Conservation (phyloP, 2,329 filamentous ascomycete genomes). For the Penicillium griseofulvum region DNA sequence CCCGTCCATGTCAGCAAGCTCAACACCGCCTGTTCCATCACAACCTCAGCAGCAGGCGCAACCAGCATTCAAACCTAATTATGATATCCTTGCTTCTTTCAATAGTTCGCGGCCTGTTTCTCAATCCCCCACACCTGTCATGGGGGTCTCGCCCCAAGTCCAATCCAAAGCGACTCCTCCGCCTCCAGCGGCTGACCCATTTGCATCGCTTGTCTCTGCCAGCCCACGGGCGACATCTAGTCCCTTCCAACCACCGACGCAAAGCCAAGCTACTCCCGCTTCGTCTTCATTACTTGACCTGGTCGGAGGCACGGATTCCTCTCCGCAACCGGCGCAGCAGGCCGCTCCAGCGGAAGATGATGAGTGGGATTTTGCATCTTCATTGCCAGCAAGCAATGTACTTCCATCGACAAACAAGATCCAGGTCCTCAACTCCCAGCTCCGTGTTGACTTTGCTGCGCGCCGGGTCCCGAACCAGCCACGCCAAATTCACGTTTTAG, state of each 20-base stretch:
- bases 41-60: slow-evolving; percentile 43
- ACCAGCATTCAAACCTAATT: slow-evolving; percentile 52
- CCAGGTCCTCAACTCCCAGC: slow-evolving; percentile 64
- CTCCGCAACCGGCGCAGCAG: slow-evolving; percentile 28
- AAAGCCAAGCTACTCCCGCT: slow-evolving; percentile 20
- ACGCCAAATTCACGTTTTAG: slow-evolving; percentile 66
- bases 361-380: slow-evolving; percentile 91
- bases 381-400: slow-evolving; percentile 62
- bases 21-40: slow-evolving; percentile 20
- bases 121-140: slow-evolving; percentile 50
- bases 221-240: slow-evolving; percentile 48
- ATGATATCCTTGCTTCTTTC: slow-evolving; percentile 57
- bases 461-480: slow-evolving; percentile 54
- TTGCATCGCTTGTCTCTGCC: slow-evolving; percentile 56
- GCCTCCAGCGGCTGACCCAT: slow-evolving; percentile 55
- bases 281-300: slow-evolving; percentile 37
- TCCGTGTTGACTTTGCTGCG: slow-evolving; percentile 73
- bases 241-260: slow-evolving; percentile 33
- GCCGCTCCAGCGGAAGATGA: slow-evolving; percentile 64
- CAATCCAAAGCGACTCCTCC: slow-evolving; percentile 35
- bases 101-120: slow-evolving; percentile 48
- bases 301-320: slow-evolving; percentile 21
- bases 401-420: slow-evolving; percentile 63
- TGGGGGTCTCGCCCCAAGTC: slow-evolving; percentile 37
- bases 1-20: slow-evolving; percentile 34